Evolutionary conservation across 345 rosid species (phyloP).

Genomic region (Camelina sativa): DNA sequence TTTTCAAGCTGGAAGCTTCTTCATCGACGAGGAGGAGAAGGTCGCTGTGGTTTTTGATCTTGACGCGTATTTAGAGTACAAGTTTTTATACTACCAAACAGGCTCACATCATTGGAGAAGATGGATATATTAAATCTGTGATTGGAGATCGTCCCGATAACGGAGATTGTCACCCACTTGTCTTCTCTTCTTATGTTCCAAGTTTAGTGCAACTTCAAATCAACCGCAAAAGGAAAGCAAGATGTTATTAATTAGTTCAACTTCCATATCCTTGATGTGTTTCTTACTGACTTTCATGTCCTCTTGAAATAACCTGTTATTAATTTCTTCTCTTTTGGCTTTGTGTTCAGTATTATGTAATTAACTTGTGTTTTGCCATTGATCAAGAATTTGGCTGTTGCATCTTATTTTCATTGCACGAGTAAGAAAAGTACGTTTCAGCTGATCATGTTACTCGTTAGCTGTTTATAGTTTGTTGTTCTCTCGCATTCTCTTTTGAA

Average conservation of each 20-base stretch:
- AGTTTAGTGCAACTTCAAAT: slow-evolving; percentile 12
- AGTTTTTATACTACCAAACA: neutral
- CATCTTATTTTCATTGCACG: neutral
- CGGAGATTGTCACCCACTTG: neutral
- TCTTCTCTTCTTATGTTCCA: slow-evolving; percentile 12
- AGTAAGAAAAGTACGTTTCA: neutral
- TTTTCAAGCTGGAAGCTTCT: neutral
- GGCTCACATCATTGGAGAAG: slow-evolving; percentile 3
- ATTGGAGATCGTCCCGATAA: neutral
- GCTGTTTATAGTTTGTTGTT: neutral
- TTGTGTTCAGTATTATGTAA: neutral
- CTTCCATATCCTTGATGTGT: neutral
- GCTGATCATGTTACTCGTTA: neutral
- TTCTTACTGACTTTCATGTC: neutral
- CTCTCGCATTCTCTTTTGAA: neutral
- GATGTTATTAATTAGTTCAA: neutral
- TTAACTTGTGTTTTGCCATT: neutral
- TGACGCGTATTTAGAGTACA: neutral
- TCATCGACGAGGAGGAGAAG: slow-evolving; percentile 11
- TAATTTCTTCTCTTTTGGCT: no score
- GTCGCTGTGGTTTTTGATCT: neutral
- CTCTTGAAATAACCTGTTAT: neutral
- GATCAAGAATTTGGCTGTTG: neutral
- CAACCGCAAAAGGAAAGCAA: neutral
- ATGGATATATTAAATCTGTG: neutral